Percentiles rank a stretch among this genome's conserved stretches.
phyloP scores from a whole-genome alignment of 345 rosid species.

The Citrus australasica region DNA sequence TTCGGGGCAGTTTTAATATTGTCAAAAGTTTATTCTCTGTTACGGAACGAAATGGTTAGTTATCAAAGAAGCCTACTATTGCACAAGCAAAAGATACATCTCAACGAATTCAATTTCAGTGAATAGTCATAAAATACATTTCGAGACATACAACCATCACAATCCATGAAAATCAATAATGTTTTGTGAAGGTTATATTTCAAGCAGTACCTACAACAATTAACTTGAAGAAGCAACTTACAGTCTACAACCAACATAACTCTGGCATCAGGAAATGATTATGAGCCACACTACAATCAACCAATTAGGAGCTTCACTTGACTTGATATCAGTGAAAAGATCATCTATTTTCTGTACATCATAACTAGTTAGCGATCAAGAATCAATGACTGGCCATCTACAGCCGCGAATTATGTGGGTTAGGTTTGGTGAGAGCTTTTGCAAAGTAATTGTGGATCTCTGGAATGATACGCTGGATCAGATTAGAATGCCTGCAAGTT shows the following conservation, averaged over 20 bases:
- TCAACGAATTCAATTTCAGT: conserved; percentile 5
- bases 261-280: conserved; percentile 17
- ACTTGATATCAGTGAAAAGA: conserved; percentile 24
- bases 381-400: conserved; percentile 40
- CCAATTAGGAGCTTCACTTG: conserved; percentile 16
- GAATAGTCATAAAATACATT: conserved; percentile 6
- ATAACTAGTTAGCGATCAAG: conserved; percentile 34
- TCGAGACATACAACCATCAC: conserved; percentile 15
- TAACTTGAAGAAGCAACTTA: conserved; percentile 11
- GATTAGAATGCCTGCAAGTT: conserved; percentile 57
- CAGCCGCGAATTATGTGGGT: conserved; percentile 52
- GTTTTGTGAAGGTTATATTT: conserved; percentile 12
- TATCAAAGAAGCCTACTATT: neutral
- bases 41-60: neutral
- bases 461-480: conserved; percentile 68
- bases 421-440: conserved; percentile 65
- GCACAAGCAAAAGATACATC: conserved; percentile 1
- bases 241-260: conserved; percentile 10
- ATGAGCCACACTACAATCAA: conserved; percentile 20
- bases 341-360: conserved; percentile 49
- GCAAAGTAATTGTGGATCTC: conserved; percentile 77
- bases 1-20: no score
- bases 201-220: conserved; percentile 17
- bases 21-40: neutral
- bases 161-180: conserved; percentile 12